Percentiles rank a stretch among this genome's conserved stretches.
These are phyloP conservation scores for Saccharomycopsis lassenensis DNA, from an alignment of 805 yeast genomes.

Conservation along the genomic window DNA sequence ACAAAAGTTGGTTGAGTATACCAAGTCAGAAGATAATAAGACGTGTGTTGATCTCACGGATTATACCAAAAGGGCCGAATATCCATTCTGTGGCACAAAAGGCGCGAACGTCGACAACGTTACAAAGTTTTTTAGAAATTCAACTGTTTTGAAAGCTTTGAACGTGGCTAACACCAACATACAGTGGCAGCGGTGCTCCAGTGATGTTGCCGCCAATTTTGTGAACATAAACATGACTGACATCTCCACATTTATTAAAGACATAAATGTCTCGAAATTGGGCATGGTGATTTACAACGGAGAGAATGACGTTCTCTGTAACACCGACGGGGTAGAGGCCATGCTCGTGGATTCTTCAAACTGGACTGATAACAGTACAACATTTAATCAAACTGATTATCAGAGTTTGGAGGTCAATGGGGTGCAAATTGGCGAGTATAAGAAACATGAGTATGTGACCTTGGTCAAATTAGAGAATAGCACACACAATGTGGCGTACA, in stretches of 20 bases:
- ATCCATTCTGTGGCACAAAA: too few species aligned
- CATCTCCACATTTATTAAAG: conserved; percentile 29
- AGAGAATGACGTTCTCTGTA: conserved; percentile 81
- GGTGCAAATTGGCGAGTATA: too few species aligned
- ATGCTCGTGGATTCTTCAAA: too few species aligned
- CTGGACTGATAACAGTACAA: too few species aligned
- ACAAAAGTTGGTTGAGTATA: conserved; percentile 10
- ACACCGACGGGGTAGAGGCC: conserved; percentile 60
- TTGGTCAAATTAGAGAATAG: too few species aligned
- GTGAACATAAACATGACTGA: conserved; percentile 39
- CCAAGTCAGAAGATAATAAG: too few species aligned
- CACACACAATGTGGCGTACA: too few species aligned
- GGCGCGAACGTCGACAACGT: conserved; percentile 24
- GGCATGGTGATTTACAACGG: conserved; percentile 69
- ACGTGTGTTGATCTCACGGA: too few species aligned
- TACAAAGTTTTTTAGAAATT: conserved; percentile 41
- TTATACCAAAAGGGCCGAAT: too few species aligned
- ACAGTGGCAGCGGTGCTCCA: conserved; percentile 79
- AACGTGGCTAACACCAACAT: conserved; percentile 33
- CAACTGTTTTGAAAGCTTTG: conserved; percentile 41
- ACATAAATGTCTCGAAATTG: conserved; percentile 50
- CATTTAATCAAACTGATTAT: too few species aligned
- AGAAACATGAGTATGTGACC: too few species aligned
- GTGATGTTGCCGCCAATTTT: conserved; percentile 41
- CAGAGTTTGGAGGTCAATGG: too few species aligned